Evolutionary conservation across 2,329 filamentous ascomycete species (phyloP), one percentile per base, ranked within the genome.

Genomic region (Canariomyces notabilis): DNA sequence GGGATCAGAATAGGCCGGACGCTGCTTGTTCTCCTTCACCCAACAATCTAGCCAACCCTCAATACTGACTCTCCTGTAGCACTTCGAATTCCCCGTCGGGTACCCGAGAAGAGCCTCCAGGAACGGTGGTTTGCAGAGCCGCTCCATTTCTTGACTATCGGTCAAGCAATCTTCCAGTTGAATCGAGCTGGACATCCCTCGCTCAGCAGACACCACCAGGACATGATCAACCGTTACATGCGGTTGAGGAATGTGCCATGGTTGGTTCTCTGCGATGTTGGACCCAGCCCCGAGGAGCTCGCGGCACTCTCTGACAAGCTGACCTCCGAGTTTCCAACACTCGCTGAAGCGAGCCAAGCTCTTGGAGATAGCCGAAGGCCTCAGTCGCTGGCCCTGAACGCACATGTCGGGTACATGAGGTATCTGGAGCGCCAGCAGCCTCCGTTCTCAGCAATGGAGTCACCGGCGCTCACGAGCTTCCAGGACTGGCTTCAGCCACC

Each of bases 401-500:
- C 64, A 19, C 69, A 95, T 62, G 72, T 95, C 21, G 82, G 81
- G 4, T 98, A 98, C 61, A 72, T 98, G 49, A 79, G 85, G 53
- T 85, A 93, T 66, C 71, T 98, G 1, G 89, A 97, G 64, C 77
- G 81, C 38, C 86, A 87, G 48, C 91, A 97, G 61, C 82, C 84
- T 7, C 73, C 82, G 0, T 70, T 75, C 45, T 68, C 69, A 0
- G 64, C 64, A 6, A 66, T 80, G 4, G 77, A 82, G 59, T 70
- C 70, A 14, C 64, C 68, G 2, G 75, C 73, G 1, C 61, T 82
- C 46, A 74, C 70, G 4, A 77, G 70, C 56, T 77, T 82, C 79
- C 94, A 98, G 61, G 93, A 98, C 65, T 98, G 93, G 75, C 75
- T 98, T 9, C 93, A 98, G 65, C 90, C 90, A 2, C 93, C 93